Evolutionary conservation across 768 basidiomycete species (phyloP).

Genomic region (Brasilioporus rufonigricans): DNA sequence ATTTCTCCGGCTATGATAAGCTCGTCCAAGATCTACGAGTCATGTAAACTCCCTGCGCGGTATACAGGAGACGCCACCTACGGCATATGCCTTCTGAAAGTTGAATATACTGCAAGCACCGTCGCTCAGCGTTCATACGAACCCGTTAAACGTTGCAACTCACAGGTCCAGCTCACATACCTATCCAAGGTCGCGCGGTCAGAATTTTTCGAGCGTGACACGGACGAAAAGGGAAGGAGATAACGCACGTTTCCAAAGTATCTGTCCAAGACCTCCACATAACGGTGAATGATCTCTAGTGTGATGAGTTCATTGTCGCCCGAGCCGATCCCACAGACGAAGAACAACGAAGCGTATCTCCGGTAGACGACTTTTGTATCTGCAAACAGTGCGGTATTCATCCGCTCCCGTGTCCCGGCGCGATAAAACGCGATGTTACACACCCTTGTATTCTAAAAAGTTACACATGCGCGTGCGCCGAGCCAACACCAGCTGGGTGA

Average conservation of each 20-base stretch:
- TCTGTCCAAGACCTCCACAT: slow-evolving; percentile 81
- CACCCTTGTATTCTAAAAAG: slow-evolving; percentile 95
- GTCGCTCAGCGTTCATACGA: background rate
- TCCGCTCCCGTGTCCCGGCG: background rate
- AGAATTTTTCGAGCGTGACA: background rate
- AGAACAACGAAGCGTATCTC: slow-evolving; percentile 94
- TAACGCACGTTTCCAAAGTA: slow-evolving; percentile 48
- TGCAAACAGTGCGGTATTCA: slow-evolving; percentile 25
- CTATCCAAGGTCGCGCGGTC: slow-evolving; percentile 34
- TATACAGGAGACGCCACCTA: slow-evolving; percentile 29
- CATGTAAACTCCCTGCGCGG: background rate
- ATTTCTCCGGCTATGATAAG: slow-evolving; percentile 92
- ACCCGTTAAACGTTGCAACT: slow-evolving; percentile 19
- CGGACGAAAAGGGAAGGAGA: background rate
- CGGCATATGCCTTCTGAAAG: slow-evolving; percentile 94
- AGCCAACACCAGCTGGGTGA: slow-evolving; percentile 88
- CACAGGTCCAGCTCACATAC: slow-evolving; percentile 93
- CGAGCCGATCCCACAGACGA: slow-evolving; percentile 82
- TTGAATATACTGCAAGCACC: slow-evolving; percentile 80
- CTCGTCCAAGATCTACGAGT: slow-evolving; percentile 78
- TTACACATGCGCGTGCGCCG: slow-evolving; percentile 92
- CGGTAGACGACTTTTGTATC: slow-evolving; percentile 90
- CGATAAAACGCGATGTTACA: slow-evolving; percentile 14
- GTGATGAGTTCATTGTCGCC: slow-evolving; percentile 90
- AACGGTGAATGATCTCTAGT: slow-evolving; percentile 91